Evolutionary conservation across 2,329 filamentous ascomycete species (phyloP), one percentile per base, ranked within the genome.

Genomic region (Chlorencoelia australis): DNA sequence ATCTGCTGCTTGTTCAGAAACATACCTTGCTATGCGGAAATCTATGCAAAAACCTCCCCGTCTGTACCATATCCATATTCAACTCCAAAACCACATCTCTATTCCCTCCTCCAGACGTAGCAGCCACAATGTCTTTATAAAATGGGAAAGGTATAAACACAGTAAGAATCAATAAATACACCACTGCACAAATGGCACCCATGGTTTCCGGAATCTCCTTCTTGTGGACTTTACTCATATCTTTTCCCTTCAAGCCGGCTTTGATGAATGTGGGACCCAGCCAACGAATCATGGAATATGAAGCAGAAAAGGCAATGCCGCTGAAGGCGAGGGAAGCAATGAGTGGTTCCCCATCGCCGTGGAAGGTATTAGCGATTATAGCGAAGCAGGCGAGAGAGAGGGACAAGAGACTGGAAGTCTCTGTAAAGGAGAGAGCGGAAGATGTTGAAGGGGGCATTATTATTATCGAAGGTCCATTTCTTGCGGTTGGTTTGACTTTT

Each of bases 71-170:
- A 9, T 50, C 48, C 18, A 44, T 41, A 20, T 52, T 45, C 30
- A 46, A 37, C 32, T 55, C 51, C 51, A 86, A 62, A 9, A 93
- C 82, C 5, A 91, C 77, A 63, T 95, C 89, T 46, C 84, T 71
- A 60, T 95, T 95, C 32, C 88, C 88, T 45, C 87, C 88, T 45
- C 88, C 91, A 47, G 86, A 94, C 14, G 91, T 96, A 25, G 88
- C 87, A 11, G 86, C 84, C 17, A 95, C 88, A 48, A 98, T 93
- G 58, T 96, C 89, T 63, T 95, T 94, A 68, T 95, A 96, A 60
- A 98, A 96, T 1, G 88, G 84, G 61, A 95, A 94, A 0, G 91
- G 91, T 40, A 96, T 87, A 59, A 98, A 98, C 44, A 86, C 66
- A 48, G 96, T 93, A 48, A 96, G 71, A 33, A 79, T 73, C 47